Conservation (phyloP, 202 grass and related monocot genomes). For the Cymbopogon flexuosus region DNA sequence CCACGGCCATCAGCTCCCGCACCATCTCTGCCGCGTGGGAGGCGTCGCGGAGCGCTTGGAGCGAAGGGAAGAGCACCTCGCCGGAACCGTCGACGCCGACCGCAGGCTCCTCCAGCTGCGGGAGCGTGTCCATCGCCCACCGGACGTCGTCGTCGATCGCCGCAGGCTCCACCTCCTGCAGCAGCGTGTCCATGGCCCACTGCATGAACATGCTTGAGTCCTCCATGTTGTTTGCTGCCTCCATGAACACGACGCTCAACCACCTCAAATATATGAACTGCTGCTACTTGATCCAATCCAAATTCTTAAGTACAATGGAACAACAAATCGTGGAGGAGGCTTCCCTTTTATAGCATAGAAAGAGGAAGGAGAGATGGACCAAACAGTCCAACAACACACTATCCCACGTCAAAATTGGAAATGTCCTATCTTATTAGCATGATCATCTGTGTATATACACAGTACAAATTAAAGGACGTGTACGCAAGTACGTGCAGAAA, state of each 20-base stretch:
- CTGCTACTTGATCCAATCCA: background rate
- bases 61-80: slow-evolving; percentile 30
- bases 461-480: no score
- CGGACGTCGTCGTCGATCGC: slow-evolving; percentile 9
- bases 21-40: background rate
- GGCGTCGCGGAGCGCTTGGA: slow-evolving; percentile 27
- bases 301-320: background rate
- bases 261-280: background rate
- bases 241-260: background rate
- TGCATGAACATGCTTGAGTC: slow-evolving; percentile 38
- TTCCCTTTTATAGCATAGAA: background rate
- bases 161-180: slow-evolving; percentile 7
- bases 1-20: slow-evolving; percentile 3
- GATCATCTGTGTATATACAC: no score
- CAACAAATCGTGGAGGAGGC: background rate
- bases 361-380: no score
- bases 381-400: no score
- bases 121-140: slow-evolving; percentile 35
- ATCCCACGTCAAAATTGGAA: no score
- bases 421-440: no score
- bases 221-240: slow-evolving; percentile 16
- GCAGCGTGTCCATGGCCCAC: slow-evolving; percentile 37
- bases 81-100: background rate
- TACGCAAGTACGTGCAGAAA: background rate
- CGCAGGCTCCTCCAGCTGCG: background rate